These are phyloP conservation scores for Phanerochaete sordida DNA, from an alignment of 768 basidiomycete species.

Conservation along the genomic window DNA sequence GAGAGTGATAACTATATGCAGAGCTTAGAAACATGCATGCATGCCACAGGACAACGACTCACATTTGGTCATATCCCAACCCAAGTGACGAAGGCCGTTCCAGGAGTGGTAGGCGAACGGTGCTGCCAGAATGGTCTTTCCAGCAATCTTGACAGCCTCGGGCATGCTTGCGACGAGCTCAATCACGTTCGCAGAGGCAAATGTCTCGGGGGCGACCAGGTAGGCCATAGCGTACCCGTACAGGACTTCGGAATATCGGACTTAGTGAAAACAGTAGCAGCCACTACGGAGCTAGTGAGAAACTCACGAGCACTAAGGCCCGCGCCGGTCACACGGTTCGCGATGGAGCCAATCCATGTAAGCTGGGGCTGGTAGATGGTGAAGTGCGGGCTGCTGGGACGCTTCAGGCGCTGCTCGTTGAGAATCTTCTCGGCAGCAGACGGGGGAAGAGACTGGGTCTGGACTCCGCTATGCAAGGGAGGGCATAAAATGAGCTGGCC, in stretches of 20 bases:
- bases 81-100: slow-evolving; percentile 88
- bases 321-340: slow-evolving; percentile 81
- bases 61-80: slow-evolving; percentile 91
- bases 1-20: slow-evolving; percentile 62
- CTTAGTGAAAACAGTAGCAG: neutral
- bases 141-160: slow-evolving; percentile 68
- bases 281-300: neutral
- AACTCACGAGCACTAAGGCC: slow-evolving; percentile 74
- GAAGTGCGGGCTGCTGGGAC: slow-evolving; percentile 93
- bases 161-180: slow-evolving; percentile 70
- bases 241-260: slow-evolving; percentile 49
- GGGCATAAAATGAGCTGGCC: neutral
- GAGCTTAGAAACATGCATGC: neutral
- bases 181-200: slow-evolving; percentile 77
- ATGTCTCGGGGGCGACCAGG: slow-evolving; percentile 74
- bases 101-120: slow-evolving; percentile 90
- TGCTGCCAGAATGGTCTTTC: slow-evolving; percentile 75
- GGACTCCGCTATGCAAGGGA: slow-evolving; percentile 42
- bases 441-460: slow-evolving; percentile 64
- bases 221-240: slow-evolving; percentile 88
- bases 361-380: slow-evolving; percentile 96
- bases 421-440: slow-evolving; percentile 60
- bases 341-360: slow-evolving; percentile 86
- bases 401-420: slow-evolving; percentile 81
- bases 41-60: slow-evolving; percentile 32